Evolutionary conservation across 768 basidiomycete species (phyloP).

Genomic region (Polyporus arcularius): DNA sequence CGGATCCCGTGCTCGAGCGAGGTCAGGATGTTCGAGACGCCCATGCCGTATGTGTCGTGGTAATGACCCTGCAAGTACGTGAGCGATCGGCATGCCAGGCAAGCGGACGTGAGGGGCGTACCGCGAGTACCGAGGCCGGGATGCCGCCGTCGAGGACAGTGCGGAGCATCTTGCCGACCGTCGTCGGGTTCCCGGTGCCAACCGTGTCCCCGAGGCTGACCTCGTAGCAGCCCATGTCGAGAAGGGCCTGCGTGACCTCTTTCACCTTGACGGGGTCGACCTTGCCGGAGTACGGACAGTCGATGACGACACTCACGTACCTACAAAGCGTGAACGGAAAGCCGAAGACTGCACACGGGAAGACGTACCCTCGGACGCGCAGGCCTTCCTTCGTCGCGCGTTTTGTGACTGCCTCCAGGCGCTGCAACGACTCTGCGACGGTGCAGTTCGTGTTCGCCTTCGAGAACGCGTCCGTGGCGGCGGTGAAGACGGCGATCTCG

Average conservation of each 20-base stretch:
- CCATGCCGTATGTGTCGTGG: constrained; percentile 90
- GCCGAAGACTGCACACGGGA: too few relatives aligned
- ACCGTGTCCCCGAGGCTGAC: constrained; percentile 92
- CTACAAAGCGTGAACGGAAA: constrained; percentile 36
- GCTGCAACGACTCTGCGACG: constrained; percentile 66
- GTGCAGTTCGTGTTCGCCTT: constrained; percentile 83
- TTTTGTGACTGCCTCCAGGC: constrained; percentile 61
- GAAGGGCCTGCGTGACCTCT: constrained; percentile 67
- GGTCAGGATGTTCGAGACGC: constrained; percentile 71
- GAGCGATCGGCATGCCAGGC: background rate
- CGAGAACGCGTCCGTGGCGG: constrained; percentile 85
- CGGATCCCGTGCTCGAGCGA: constrained; percentile 75
- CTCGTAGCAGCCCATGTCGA: constrained; percentile 94
- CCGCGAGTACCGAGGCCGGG: constrained; percentile 69
- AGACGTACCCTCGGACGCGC: constrained; percentile 59
- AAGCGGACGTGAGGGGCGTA: constrained; percentile 29
- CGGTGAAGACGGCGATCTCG: constrained; percentile 88
- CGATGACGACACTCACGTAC: constrained; percentile 82
- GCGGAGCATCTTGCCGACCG: constrained; percentile 67
- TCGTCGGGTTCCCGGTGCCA: constrained; percentile 77
- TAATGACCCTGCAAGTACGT: constrained; percentile 48
- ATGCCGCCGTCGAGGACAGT: constrained; percentile 64
- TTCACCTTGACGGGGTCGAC: constrained; percentile 66
- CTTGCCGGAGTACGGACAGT: constrained; percentile 80
- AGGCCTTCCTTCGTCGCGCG: constrained; percentile 62